Base-by-base conservation (phyloP, 768 basidiomycete species). In the Chiua virens region DNA sequence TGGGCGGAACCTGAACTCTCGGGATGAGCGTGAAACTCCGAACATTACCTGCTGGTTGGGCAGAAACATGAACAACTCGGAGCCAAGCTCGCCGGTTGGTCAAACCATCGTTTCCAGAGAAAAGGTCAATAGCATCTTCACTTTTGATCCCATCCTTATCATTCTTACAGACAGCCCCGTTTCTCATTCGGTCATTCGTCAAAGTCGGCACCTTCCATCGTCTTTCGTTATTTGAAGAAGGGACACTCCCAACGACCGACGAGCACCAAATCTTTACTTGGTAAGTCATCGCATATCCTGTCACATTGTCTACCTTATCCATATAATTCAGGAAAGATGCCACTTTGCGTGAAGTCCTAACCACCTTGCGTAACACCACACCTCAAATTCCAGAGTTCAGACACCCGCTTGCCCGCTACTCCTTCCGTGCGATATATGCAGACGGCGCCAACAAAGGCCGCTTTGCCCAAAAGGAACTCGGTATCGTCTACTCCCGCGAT, bases 191-290 rank as follows among this genome's bases (percentile, higher is more conserved):
- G 44, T 76, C 89, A 14, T 92, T 92, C 66, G 78, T 92, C 50
- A 92, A 90, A 79, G 80, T 89, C 35, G 88, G 87, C 18, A 73
- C 81, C 34, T 90, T 89, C 65, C 90, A 92, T 65, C 78, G 86
- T 37, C 70, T 89, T 21, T 69, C 75, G 4, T 75, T 88, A 49
- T 92, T 92, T 57, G 88, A 92, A 61, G 88, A 92, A 52, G 83
- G 87, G 0, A 78, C 80, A 3, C 74, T 87, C 4, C 90, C 90
- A 8, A 84, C 84, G 3, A 83, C 84, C 7, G 90, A 92, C 54
- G 90, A 92, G 62, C 85, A 89, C 42, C 89, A 91, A 62, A 70
- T 92, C 30, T 92, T 86, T 59, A 86, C 87, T 8, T 92, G 90
- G 90, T 87, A 60, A 21, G 75, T 58, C 18, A 34, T 46, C 42